A percentile compares a stretch with the other conserved stretches of the same genome.
These are phyloP conservation scores for Corymbia maculata DNA, from an alignment of 345 rosid species.

Conservation along the genomic window DNA sequence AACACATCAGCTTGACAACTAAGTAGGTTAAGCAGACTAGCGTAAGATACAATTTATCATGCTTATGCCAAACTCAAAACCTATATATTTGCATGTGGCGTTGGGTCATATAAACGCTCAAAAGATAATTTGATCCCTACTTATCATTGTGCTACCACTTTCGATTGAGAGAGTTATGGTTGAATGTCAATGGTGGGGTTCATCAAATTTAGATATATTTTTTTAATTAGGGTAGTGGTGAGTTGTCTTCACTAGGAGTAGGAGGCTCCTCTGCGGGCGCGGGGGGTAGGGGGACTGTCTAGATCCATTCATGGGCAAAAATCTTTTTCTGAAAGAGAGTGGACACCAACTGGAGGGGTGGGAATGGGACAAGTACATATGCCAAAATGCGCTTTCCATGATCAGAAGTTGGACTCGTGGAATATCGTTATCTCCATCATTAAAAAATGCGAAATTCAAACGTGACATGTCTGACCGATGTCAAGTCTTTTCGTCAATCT, in stretches of 20 bases:
- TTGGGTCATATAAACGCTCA: not conserved
- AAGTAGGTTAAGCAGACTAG: not conserved
- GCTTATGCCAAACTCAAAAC: not conserved
- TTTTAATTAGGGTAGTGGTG: not conserved
- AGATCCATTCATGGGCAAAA: not conserved
- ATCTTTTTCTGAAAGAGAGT: not conserved
- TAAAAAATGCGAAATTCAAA: not conserved
- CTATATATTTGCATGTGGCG: not conserved
- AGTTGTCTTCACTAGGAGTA: not conserved
- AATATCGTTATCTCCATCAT: not conserved
- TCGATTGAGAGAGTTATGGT: not conserved
- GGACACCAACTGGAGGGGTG: not conserved
- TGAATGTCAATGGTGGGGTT: not conserved
- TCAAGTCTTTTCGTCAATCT: not conserved
- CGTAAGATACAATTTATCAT: not conserved
- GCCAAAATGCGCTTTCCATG: not conserved
- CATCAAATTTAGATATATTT: not conserved
- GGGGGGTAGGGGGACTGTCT: not conserved
- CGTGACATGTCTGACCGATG: not conserved
- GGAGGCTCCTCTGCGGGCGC: not conserved
- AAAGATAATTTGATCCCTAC: not conserved
- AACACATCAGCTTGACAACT: not conserved
- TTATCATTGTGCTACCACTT: not conserved
- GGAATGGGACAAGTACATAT: not conserved
- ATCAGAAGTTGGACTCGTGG: not conserved